phyloP scores from a whole-genome alignment of 2,329 filamentous ascomycete species.

The Aureobasidium sp. region DNA sequence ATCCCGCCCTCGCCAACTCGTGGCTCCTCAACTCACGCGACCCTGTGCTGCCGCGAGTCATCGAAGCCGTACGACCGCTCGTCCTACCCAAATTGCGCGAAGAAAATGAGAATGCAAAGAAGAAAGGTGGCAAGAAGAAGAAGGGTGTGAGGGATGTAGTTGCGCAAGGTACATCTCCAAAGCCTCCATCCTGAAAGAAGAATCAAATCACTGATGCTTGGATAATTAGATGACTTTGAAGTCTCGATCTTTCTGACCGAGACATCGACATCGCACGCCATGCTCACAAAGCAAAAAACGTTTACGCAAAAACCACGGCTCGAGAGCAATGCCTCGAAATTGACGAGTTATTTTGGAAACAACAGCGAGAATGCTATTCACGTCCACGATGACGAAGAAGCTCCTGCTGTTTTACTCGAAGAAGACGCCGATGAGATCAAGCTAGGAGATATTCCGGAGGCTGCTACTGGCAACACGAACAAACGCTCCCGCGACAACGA shows the following conservation, averaged over 20 bases:
- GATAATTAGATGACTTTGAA: constrained; percentile 74
- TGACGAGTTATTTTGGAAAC: constrained; percentile 40
- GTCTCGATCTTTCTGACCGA: constrained; percentile 91
- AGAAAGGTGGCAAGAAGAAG: constrained; percentile 56
- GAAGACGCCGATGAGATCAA: constrained; percentile 38
- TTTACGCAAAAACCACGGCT: constrained; percentile 43
- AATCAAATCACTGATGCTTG: too few species aligned
- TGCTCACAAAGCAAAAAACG: constrained; percentile 78
- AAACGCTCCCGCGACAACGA: constrained; percentile 20
- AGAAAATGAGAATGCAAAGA: constrained; percentile 57
- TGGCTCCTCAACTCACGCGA: constrained; percentile 77
- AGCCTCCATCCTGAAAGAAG: too few species aligned
- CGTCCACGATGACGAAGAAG: constrained; percentile 36
- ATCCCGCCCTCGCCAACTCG: constrained; percentile 70
- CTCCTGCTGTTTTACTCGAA: constrained; percentile 43
- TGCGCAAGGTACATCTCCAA: constrained; percentile 52
- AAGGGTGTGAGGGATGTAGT: constrained; percentile 84
- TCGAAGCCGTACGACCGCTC: constrained; percentile 74
- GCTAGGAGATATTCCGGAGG: constrained; percentile 52
- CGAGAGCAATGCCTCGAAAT: constrained; percentile 39
- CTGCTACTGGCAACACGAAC: constrained; percentile 15
- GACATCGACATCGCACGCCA: constrained; percentile 72
- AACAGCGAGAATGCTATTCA: constrained; percentile 36
- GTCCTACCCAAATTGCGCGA: constrained; percentile 88
- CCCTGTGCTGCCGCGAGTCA: constrained; percentile 71